A percentile compares a stretch with the other conserved stretches of the same genome.
phyloP scores from a whole-genome alignment of 73 alveolate genomes.

The Paramecium primaurelia region DNA sequence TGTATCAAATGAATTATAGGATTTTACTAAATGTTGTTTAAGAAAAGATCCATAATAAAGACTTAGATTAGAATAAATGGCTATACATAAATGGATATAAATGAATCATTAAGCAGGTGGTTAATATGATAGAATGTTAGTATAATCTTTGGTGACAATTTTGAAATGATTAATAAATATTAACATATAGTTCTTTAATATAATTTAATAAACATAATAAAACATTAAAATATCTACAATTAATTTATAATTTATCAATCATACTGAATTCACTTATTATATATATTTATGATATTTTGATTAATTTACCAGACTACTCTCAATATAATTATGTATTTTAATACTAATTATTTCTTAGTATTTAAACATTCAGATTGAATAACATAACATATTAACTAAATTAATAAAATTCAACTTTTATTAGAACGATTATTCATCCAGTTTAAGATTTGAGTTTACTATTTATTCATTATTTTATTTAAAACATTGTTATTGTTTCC shows the following conservation, averaged over 20 bases:
- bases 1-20: slow-evolving; percentile 26
- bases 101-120: neutral
- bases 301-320: too few relatives aligned
- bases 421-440: neutral
- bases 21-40: neutral
- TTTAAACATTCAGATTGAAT: neutral
- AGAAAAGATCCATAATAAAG: slow-evolving; percentile 12
- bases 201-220: too few relatives aligned
- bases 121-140: neutral
- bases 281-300: too few relatives aligned
- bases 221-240: too few relatives aligned
- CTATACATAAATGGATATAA: neutral
- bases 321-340: neutral
- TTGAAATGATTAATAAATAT: neutral
- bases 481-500: neutral
- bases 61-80: slow-evolving; percentile 9
- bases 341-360: neutral
- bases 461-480: neutral
- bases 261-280: too few relatives aligned
- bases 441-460: neutral
- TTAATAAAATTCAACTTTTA: neutral
- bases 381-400: neutral
- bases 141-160: neutral
- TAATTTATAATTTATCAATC: too few relatives aligned
- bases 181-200: too few relatives aligned